A percentile compares a stretch with the other conserved stretches of the same genome.
phyloP scores from a whole-genome alignment of 805 yeast genomes.

The Yueomyces sinensis region DNA sequence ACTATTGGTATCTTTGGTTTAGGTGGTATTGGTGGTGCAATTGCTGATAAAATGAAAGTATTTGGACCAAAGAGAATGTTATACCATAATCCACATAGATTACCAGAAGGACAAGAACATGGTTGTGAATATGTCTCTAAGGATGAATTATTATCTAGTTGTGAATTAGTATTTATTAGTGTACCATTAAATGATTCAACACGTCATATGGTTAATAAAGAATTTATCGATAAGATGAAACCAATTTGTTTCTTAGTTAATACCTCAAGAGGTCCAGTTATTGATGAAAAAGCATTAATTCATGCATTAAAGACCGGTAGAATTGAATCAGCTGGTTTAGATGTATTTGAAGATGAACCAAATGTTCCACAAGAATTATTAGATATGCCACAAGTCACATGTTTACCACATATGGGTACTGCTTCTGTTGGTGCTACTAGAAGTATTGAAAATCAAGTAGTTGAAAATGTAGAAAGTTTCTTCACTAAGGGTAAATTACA shows the following conservation, averaged over 20 bases:
- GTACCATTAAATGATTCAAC: constrained; percentile 68
- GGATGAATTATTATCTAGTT: constrained; percentile 48
- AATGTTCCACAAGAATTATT: constrained; percentile 49
- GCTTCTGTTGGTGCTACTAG: constrained; percentile 59
- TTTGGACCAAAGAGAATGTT: constrained; percentile 63
- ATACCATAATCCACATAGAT: constrained; percentile 56
- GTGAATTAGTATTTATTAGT: constrained; percentile 64
- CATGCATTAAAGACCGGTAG: constrained; percentile 48
- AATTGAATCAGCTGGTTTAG: constrained; percentile 55
- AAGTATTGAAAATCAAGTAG: constrained; percentile 71
- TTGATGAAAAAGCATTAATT: constrained; percentile 50
- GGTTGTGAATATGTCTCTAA: constrained; percentile 59
- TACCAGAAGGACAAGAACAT: constrained; percentile 48
- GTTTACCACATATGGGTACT: constrained; percentile 87
- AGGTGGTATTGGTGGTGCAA: constrained; percentile 84
- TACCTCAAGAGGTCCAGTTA: constrained; percentile 81
- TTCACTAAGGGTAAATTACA: constrained; percentile 55
- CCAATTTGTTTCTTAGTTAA: constrained; percentile 64
- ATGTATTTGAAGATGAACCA: constrained; percentile 70
- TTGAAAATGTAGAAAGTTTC: constrained; percentile 49
- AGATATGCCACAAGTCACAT: constrained; percentile 52
- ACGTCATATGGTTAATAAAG: constrained; percentile 51
- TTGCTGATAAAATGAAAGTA: constrained; percentile 56
- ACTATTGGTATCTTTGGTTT: constrained; percentile 71
- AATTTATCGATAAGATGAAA: constrained; percentile 55